phyloP scores from a whole-genome alignment of 352 stramenopile genomes.

The Phytopythium mirpurense region DNA sequence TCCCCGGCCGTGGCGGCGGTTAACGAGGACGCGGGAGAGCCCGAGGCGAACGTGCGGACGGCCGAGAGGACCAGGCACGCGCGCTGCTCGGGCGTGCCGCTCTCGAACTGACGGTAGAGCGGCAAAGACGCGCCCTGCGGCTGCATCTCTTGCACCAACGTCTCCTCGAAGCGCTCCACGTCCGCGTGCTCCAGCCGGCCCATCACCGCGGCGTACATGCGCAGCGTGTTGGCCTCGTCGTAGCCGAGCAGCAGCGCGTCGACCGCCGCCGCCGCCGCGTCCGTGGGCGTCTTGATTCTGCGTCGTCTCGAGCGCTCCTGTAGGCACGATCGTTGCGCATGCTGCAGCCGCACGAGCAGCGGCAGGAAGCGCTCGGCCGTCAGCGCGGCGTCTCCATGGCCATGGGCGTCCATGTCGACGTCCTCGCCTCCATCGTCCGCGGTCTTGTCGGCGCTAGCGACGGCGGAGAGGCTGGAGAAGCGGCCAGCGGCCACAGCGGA shows the following conservation, averaged over 20 bases:
- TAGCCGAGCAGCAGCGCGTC: conserved; percentile 26
- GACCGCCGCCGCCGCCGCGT: conserved; percentile 7
- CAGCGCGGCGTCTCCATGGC: not conserved
- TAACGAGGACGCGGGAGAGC: conserved; percentile 8
- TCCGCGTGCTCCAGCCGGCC: conserved; percentile 17
- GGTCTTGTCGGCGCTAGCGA: not conserved
- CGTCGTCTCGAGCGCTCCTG: not conserved
- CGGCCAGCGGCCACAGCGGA: not conserved
- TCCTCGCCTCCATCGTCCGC: not conserved
- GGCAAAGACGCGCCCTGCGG: conserved; percentile 7
- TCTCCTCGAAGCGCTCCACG: conserved; percentile 13
- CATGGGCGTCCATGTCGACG: conserved; percentile 3
- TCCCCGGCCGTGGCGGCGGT: conserved; percentile 8
- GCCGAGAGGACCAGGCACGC: conserved; percentile 35
- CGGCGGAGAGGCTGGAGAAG: not conserved
- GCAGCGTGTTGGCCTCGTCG: conserved; percentile 34
- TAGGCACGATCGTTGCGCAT: conserved; percentile 11
- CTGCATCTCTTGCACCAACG: conserved; percentile 1
- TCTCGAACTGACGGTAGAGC: conserved; percentile 48
- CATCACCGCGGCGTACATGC: conserved; percentile 35
- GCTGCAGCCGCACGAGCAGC: conserved; percentile 41
- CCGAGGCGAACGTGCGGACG: conserved; percentile 9
- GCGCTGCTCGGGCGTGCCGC: conserved; percentile 19
- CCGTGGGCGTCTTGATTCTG: not conserved
- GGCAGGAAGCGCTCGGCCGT: conserved; percentile 28